Conservation (phyloP, 352 stramenopile species). For the Pythium sukuiense region DNA sequence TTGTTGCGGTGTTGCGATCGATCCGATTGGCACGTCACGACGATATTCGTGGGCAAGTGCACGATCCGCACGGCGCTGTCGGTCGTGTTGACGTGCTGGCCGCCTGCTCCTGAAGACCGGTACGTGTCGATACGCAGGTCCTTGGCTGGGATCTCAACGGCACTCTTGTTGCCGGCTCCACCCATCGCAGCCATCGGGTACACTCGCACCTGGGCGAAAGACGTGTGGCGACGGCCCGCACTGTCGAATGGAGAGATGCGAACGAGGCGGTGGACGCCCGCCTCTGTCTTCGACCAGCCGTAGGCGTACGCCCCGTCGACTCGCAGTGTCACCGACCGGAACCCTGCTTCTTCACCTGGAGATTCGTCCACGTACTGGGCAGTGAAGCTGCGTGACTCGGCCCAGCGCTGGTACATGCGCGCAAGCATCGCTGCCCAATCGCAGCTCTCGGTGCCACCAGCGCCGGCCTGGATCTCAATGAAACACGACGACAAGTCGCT, state of each 20-base stretch:
- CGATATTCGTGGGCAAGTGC: conserved; percentile 93
- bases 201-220: conserved; percentile 90
- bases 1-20: conserved; percentile 95
- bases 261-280: conserved; percentile 95
- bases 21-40: conserved; percentile 94
- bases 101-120: conserved; percentile 90
- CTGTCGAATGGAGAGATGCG: conserved; percentile 95
- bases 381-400: conserved; percentile 38
- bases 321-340: conserved; percentile 57
- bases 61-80: conserved; percentile 96
- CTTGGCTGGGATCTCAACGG: conserved; percentile 60
- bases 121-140: conserved; percentile 96
- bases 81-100: conserved; percentile 98
- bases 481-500: conserved; percentile 71
- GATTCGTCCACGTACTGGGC: conserved; percentile 91
- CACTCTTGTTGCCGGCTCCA: conserved; percentile 22
- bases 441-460: conserved; percentile 93
- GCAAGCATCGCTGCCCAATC: conserved; percentile 96
- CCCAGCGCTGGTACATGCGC: conserved; percentile 94
- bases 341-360: conserved; percentile 68
- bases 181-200: conserved; percentile 56
- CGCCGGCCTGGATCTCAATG: conserved; percentile 78
- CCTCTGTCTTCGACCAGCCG: conserved; percentile 93
- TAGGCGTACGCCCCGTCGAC: conserved; percentile 85
- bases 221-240: conserved; percentile 92